Conservation (phyloP, 768 basidiomycete genomes). For the Serendipita sp. region DNA sequence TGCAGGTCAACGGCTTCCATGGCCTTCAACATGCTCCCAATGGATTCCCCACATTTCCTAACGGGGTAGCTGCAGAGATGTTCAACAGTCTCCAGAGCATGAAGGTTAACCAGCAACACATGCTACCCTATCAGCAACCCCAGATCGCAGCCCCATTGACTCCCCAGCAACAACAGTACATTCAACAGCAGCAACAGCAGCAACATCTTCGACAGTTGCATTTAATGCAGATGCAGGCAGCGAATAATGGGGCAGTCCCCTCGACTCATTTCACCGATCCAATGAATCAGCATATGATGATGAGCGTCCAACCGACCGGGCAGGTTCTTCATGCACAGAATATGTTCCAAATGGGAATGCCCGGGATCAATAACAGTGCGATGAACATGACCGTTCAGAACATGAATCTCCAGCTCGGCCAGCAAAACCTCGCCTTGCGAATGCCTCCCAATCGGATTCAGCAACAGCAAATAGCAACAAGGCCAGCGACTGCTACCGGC, state of each 20-base stretch:
- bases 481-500: background rate
- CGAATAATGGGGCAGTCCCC: background rate
- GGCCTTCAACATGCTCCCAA: background rate
- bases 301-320: background rate
- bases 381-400: conserved; percentile 6
- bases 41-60: background rate
- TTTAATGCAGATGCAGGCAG: background rate
- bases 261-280: background rate
- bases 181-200: conserved; percentile 1
- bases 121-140: background rate
- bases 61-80: background rate
- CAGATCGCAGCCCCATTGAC: background rate
- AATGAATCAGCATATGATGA: conserved; percentile 4
- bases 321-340: background rate
- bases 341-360: conserved; percentile 4
- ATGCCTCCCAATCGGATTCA: conserved; percentile 4
- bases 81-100: background rate
- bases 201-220: background rate
- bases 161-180: background rate
- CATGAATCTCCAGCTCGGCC: conserved; percentile 6
- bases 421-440: conserved; percentile 5
- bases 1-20: background rate
- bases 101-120: conserved; percentile 4
- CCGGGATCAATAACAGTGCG: background rate
- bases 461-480: background rate